Percentiles rank a stretch among this genome's conserved stretches.
Conservation (phyloP, 306 rosid genomes). For the Argentina anserina region DNA sequence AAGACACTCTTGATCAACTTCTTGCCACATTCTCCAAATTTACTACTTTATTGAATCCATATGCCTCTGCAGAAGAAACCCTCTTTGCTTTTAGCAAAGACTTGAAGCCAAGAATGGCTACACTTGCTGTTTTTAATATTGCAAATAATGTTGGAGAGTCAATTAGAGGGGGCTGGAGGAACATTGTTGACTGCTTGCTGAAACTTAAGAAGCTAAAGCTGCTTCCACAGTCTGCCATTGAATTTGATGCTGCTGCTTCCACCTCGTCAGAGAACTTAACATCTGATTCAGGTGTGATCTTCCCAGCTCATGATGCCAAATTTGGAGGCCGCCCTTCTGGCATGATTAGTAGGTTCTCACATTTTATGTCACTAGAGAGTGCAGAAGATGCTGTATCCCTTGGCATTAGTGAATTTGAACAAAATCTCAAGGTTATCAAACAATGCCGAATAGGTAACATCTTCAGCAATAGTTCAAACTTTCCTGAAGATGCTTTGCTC, state of each 20-base stretch:
- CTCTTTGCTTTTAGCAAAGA: constrained; percentile 75
- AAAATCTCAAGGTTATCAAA: constrained; percentile 71
- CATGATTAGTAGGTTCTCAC: constrained; percentile 46
- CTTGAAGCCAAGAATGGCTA: constrained; percentile 79
- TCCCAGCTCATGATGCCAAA: constrained; percentile 42
- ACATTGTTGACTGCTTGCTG: constrained; percentile 75
- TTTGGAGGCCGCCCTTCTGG: constrained; percentile 44
- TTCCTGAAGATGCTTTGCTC: constrained; percentile 60
- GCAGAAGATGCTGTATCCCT: constrained; percentile 58
- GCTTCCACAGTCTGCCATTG: constrained; percentile 64
- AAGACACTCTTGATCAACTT: constrained; percentile 84
- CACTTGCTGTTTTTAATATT: constrained; percentile 73
- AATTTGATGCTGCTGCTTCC: constrained; percentile 45
- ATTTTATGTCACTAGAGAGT: constrained; percentile 49
- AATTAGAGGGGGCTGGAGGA: constrained; percentile 89
- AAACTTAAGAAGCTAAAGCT: constrained; percentile 82
- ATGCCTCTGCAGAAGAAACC: constrained; percentile 89
- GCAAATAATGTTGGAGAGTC: constrained; percentile 68
- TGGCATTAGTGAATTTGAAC: constrained; percentile 72
- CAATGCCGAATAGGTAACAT: constrained; percentile 71
- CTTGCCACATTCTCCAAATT: constrained; percentile 75
- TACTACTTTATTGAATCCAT: constrained; percentile 83
- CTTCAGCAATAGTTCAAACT: constrained; percentile 55
- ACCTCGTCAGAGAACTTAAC: constrained; percentile 22
- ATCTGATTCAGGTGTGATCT: constrained; percentile 43